Evolutionary conservation across 257 asterid genomes (phyloP), one percentile per base, ranked within the genome.

Genomic region (Gentiana dahurica): DNA sequence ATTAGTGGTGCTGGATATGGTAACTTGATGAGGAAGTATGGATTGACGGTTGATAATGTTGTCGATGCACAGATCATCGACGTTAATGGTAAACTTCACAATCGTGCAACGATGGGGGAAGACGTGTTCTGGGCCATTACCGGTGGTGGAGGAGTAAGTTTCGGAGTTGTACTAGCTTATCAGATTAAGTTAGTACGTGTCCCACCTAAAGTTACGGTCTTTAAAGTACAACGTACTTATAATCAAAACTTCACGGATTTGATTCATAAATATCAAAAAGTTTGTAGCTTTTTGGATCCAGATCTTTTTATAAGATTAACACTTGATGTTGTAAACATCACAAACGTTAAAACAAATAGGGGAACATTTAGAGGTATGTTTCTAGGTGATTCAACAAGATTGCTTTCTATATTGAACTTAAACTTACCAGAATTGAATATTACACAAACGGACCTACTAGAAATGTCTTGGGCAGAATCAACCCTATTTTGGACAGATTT

Each of bases 391-490:
- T 59, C 86, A 0, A 37, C 10, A 4, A 56, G 67, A 6, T 79
- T 84, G 1, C 34, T 81, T 2, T 34, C 77, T 45, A 34, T 70
- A 5, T 56, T 65, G 58, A 65, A 66, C 34, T 1, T n/a, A 10
- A 59, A 38, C 3, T 70, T 84, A 36, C 86, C 94, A 0, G 76
- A 72, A 55, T 1, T 84, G 49, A 78, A 68, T 64, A 51, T 80
- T 38, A 41, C 51, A n/a, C 63, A 54, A 64, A 13, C 59, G 1
- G 76, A 80, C 8, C 80, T 86, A 13, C 15, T 10, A 3, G 77
- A 80, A 58, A 84, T 72, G 86, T 76, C 74, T 6, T 84, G 89
- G 94, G 61, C 66, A 2, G 73, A 81, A 34, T 78, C 89, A 1
- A 78, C 74, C 4, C 72, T 84, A 7, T 78, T 24, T 69, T 84